Conservation (phyloP, 2,329 filamentous ascomycete species). For the Akanthomyces lecanii region DNA sequence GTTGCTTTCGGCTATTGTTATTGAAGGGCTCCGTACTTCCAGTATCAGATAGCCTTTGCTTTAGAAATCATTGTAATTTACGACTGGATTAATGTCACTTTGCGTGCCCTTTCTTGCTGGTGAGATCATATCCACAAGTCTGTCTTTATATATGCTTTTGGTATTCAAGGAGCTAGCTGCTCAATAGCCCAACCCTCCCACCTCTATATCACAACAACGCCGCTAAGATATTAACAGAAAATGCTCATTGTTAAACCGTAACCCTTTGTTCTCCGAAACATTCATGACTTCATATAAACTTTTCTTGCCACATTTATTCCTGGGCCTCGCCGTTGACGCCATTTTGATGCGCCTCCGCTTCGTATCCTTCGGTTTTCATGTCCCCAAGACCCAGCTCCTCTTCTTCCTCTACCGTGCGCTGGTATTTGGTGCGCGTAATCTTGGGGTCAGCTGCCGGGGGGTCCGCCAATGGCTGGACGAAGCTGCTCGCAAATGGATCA, state of each 20-base stretch:
- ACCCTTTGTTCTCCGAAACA: background rate
- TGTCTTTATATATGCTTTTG: background rate
- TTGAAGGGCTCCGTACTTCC: background rate
- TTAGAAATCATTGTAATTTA: background rate
- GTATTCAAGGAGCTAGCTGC: background rate
- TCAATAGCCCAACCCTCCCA: background rate
- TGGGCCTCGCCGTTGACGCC: background rate
- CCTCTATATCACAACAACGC: conserved; percentile 2
- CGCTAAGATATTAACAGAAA: conserved; percentile 4
- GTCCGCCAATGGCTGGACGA: conserved; percentile 85
- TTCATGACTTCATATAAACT: conserved; percentile 4
- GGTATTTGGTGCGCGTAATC: conserved; percentile 77
- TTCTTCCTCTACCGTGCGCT: conserved; percentile 84
- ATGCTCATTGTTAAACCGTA: background rate
- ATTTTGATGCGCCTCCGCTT: conserved; percentile 35
- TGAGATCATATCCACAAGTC: background rate
- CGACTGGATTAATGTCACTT: background rate
- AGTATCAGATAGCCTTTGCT: background rate
- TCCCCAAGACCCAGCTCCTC: conserved; percentile 87
- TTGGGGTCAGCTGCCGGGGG: conserved; percentile 67
- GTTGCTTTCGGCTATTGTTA: background rate
- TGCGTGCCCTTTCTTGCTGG: too few species aligned
- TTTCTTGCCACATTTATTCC: background rate
- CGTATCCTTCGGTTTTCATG: conserved; percentile 88
- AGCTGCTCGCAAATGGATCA: conserved; percentile 88